phyloP scores from a whole-genome alignment of 768 basidiomycete species.

The Jaapia argillacea region DNA sequence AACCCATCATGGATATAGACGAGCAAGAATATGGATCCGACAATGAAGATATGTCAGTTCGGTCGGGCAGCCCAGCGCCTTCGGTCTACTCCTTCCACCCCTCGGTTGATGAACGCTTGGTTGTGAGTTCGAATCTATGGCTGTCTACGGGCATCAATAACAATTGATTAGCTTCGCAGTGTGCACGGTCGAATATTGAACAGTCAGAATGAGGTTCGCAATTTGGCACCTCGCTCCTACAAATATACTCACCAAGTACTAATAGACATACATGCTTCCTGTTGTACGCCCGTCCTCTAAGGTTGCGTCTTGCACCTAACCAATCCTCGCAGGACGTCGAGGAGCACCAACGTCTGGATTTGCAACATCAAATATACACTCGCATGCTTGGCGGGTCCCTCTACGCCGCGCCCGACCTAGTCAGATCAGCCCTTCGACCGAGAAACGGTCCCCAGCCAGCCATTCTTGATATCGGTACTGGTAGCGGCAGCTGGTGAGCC shows the following conservation, averaged over 20 bases:
- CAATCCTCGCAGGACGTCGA: slow-evolving; percentile 15
- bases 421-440: slow-evolving; percentile 18
- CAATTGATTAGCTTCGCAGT: slow-evolving; percentile 13
- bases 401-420: slow-evolving; percentile 16
- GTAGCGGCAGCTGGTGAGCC: slow-evolving; percentile 23
- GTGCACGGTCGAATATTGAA: slow-evolving; percentile 19
- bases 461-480: slow-evolving; percentile 21
- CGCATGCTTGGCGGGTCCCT: slow-evolving; percentile 14
- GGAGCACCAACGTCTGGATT: slow-evolving; percentile 21
- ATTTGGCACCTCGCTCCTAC: background rate
- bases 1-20: no score
- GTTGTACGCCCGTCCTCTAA: slow-evolving; percentile 12
- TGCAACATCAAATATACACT: slow-evolving; percentile 21
- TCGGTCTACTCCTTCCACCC: slow-evolving; percentile 20
- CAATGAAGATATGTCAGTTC: background rate
- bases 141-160: background rate
- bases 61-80: slow-evolving; percentile 16
- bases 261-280: slow-evolving; percentile 19
- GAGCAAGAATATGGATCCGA: background rate
- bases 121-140: slow-evolving; percentile 8
- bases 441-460: slow-evolving; percentile 14
- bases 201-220: slow-evolving; percentile 19
- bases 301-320: background rate
- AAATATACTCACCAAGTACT: background rate
- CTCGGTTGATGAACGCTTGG: slow-evolving; percentile 17